Evolutionary conservation across 129 eudicot genomes (phyloP).

Genomic region (Saussurea involucrata): DNA sequence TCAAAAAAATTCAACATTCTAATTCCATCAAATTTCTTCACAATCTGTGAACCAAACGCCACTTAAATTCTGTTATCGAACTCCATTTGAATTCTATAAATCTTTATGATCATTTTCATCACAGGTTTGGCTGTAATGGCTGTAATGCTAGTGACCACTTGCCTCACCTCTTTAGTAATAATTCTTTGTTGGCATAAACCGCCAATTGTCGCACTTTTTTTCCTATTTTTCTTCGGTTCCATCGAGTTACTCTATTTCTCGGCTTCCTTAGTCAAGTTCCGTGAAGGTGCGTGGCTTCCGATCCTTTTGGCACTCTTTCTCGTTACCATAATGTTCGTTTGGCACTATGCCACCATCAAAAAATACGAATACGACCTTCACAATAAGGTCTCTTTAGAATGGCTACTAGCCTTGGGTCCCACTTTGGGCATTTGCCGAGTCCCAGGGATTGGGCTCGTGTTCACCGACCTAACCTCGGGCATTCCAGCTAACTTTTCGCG

Average conservation of each 20-base stretch:
- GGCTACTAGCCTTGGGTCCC: constrained; percentile 96
- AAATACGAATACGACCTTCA: constrained; percentile 90
- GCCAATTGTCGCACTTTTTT: constrained; percentile 59
- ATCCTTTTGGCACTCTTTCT: constrained; percentile 81
- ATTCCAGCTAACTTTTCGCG: constrained; percentile 91
- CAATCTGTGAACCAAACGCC: no score
- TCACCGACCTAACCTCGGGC: constrained; percentile 81
- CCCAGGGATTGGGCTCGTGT: constrained; percentile 84
- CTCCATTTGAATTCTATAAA: no score
- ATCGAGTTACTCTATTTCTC: constrained; percentile 84
- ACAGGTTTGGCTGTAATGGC: constrained; percentile 95
- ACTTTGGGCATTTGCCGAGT: constrained; percentile 85
- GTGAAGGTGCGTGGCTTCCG: constrained; percentile 94
- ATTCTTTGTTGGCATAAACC: constrained; percentile 87
- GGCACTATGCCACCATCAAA: constrained; percentile 79
- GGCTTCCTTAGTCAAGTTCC: constrained; percentile 76
- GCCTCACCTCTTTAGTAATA: constrained; percentile 81
- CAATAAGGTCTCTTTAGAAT: constrained; percentile 86
- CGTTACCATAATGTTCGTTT: constrained; percentile 75
- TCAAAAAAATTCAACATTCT: no score
- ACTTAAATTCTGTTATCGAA: background rate
- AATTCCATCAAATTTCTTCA: no score
- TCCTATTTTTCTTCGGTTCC: constrained; percentile 78
- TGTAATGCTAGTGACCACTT: constrained; percentile 89
- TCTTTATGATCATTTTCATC: background rate